These are phyloP conservation scores for Citrus reticulata DNA, from an alignment of 345 rosid genomes.

Conservation along the genomic window DNA sequence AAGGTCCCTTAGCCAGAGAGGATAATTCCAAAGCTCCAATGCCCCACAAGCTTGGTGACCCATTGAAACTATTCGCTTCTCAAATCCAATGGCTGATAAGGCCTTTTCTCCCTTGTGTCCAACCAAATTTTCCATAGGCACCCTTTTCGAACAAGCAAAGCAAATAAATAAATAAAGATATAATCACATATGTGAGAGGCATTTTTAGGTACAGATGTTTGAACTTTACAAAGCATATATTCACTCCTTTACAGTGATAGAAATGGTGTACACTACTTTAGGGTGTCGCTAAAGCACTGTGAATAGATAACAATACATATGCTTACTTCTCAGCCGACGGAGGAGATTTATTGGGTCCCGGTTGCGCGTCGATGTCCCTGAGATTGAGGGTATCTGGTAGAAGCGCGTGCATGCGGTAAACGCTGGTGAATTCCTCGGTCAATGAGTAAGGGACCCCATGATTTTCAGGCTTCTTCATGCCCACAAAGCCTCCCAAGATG, in stretches of 20 bases:
- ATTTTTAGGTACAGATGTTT: too few relatives aligned
- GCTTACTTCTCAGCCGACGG: constrained; percentile 31
- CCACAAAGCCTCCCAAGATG: constrained; percentile 44
- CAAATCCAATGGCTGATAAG: constrained; percentile 39
- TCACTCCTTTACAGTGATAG: too few relatives aligned
- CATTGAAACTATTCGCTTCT: constrained; percentile 50
- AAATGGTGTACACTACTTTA: too few relatives aligned
- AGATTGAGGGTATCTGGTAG: constrained; percentile 41
- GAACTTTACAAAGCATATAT: too few relatives aligned
- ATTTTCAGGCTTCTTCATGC: constrained; percentile 38
- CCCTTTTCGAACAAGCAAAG: constrained; percentile 1
- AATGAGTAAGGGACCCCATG: constrained; percentile 63
- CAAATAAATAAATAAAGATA: not conserved
- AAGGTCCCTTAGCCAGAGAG: constrained; percentile 43
- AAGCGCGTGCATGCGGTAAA: constrained; percentile 57
- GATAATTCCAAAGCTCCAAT: constrained; percentile 56
- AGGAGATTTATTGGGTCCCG: constrained; percentile 38
- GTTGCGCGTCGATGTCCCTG: constrained; percentile 27
- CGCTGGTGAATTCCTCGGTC: constrained; percentile 62
- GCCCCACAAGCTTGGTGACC: constrained; percentile 68
- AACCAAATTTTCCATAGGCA: constrained; percentile 29
- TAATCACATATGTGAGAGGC: too few relatives aligned
- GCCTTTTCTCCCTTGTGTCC: constrained; percentile 42
- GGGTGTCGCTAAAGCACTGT: too few relatives aligned
- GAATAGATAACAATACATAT: too few relatives aligned